Percentiles rank a stretch among this genome's conserved stretches.
Conservation (phyloP, 768 basidiomycete genomes). For the Suillus luteus region DNA sequence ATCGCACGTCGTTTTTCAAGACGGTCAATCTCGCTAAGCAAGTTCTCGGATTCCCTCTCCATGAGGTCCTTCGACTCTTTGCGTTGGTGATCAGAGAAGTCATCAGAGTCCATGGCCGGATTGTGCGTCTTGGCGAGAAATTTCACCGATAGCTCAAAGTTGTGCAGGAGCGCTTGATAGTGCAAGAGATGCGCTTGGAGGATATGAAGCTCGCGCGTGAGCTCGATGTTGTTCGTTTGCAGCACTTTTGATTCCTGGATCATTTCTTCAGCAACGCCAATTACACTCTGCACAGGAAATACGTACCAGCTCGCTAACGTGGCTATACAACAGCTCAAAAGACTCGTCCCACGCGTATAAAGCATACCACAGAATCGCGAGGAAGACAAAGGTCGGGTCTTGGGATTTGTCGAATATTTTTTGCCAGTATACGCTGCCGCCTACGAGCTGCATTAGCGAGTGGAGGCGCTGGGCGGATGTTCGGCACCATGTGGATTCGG, state of each 20-base stretch:
- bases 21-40: conserved; percentile 52
- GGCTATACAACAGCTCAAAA: conserved; percentile 50
- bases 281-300: background rate
- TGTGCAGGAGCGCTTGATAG: conserved; percentile 52
- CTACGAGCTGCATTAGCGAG: conserved; percentile 31
- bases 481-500: conserved; percentile 14
- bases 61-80: conserved; percentile 35
- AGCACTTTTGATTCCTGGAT: conserved; percentile 49
- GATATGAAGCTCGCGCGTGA: conserved; percentile 57
- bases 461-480: conserved; percentile 30
- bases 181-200: conserved; percentile 60
- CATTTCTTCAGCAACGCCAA: background rate
- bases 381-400: conserved; percentile 57
- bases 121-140: conserved; percentile 53
- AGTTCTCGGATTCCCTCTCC: conserved; percentile 47
- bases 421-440: conserved; percentile 34
- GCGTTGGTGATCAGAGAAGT: conserved; percentile 20
- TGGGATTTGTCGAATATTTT: conserved; percentile 28
- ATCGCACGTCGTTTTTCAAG: conserved; percentile 39
- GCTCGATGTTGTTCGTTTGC: conserved; percentile 38
- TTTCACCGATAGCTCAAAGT: conserved; percentile 52
- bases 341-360: conserved; percentile 66
- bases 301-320: conserved; percentile 53
- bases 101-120: conserved; percentile 42
- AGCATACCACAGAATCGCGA: conserved; percentile 59